Percentiles rank a stretch among this genome's conserved stretches.
These are phyloP conservation scores for Microglena sp. DNA, from an alignment of 139 green algal genomes.

Conservation along the genomic window DNA sequence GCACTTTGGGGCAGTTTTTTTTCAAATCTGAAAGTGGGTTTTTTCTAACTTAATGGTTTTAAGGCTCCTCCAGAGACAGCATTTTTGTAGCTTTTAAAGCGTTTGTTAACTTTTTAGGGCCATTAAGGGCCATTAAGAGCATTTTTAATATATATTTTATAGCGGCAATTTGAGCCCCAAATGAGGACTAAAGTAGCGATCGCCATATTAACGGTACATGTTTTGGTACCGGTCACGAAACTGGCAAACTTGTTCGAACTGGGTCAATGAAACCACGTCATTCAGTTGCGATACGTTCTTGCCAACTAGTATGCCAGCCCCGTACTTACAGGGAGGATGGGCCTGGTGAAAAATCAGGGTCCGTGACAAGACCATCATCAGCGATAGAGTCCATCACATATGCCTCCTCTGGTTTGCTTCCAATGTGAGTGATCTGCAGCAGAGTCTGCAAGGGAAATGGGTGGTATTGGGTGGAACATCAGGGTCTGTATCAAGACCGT, in stretches of 20 bases:
- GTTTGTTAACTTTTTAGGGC: too few relatives aligned
- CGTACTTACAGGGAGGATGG: conserved; percentile 21
- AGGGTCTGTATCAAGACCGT: conserved; percentile 21
- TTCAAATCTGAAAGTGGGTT: too few relatives aligned
- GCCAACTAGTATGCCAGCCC: neutral
- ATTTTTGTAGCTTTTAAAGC: too few relatives aligned
- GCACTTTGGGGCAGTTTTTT: too few relatives aligned
- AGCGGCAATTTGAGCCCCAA: too few relatives aligned
- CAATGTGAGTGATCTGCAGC: conserved; percentile 14
- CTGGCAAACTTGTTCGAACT: neutral
- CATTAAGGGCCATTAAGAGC: too few relatives aligned
- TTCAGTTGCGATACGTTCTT: neutral
- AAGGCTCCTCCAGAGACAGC: too few relatives aligned
- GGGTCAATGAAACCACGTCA: neutral
- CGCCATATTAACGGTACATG: neutral
- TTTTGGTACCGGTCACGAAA: neutral
- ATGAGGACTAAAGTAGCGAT: too few relatives aligned
- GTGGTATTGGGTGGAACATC: conserved; percentile 19
- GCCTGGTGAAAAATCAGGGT: conserved; percentile 27
- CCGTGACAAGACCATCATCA: conserved; percentile 15
- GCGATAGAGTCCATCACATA: conserved; percentile 9
- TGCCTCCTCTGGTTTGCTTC: conserved; percentile 17
- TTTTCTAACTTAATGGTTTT: too few relatives aligned
- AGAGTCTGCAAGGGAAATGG: conserved; percentile 4
- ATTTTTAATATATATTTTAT: too few relatives aligned